Percentiles rank a stretch among this genome's conserved stretches.
These are phyloP conservation scores for Francoa sonchifolia DNA, from an alignment of 441 rosid species.

Conservation along the genomic window DNA sequence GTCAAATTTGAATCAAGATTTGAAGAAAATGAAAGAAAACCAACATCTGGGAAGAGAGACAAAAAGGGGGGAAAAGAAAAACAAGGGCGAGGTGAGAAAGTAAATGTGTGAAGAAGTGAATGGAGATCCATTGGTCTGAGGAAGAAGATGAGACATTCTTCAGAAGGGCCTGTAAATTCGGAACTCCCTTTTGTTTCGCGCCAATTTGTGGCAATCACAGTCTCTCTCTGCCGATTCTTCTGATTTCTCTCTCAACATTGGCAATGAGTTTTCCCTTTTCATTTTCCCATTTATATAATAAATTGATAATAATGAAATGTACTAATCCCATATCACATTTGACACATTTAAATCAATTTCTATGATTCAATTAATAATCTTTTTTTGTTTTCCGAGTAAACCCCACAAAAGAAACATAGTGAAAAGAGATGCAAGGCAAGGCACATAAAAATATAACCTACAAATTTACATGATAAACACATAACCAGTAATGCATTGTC, in stretches of 20 bases:
- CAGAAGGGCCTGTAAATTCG: constrained; percentile 41
- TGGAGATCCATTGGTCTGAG: constrained; percentile 11
- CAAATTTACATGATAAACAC: constrained; percentile 33
- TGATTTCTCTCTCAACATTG: neutral
- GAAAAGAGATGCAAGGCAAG: constrained; percentile 4
- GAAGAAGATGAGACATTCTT: constrained; percentile 33
- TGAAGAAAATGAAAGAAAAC: neutral
- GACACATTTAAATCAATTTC: too few relatives aligned
- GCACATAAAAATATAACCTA: constrained; percentile 19
- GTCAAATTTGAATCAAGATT: neutral
- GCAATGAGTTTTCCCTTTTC: neutral
- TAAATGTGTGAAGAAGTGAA: constrained; percentile 9
- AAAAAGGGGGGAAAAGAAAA: constrained; percentile 7
- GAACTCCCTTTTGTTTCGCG: constrained; percentile 57
- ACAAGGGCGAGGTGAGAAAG: constrained; percentile 8
- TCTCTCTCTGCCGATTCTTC: constrained; percentile 7
- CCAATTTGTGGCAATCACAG: constrained; percentile 54
- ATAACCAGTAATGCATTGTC: constrained; percentile 19
- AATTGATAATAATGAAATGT: too few relatives aligned
- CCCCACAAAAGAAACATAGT: neutral
- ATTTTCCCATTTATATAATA: neutral
- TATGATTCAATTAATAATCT: too few relatives aligned
- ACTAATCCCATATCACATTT: too few relatives aligned
- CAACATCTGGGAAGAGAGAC: neutral
- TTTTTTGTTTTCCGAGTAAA: neutral